These are phyloP conservation scores for Oryza meridionalis DNA, from an alignment of 176 grass and related monocot genomes.

Conservation along the genomic window DNA sequence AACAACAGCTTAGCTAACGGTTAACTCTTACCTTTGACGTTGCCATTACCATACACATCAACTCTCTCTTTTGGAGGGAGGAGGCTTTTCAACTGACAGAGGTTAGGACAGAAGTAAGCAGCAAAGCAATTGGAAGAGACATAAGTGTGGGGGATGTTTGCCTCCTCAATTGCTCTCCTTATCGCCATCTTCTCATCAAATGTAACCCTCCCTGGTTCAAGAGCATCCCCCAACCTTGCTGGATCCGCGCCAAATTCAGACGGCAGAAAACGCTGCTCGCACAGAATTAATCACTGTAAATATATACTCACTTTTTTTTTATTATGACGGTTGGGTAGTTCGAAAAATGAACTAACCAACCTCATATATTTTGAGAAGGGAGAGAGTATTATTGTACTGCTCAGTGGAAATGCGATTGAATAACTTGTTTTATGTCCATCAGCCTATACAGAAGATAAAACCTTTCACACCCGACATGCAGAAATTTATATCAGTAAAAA, in stretches of 20 bases:
- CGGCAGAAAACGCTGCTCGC: slow-evolving; percentile 57
- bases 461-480: no score
- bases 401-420: no score
- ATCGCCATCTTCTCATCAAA: slow-evolving; percentile 59
- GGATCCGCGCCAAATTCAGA: slow-evolving; percentile 75
- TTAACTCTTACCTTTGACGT: slow-evolving; percentile 41
- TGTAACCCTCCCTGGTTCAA: slow-evolving; percentile 44
- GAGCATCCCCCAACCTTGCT: slow-evolving; percentile 50
- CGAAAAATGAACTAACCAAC: no score
- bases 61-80: slow-evolving; percentile 63
- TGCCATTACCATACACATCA: slow-evolving; percentile 45
- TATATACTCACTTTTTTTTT: no score
- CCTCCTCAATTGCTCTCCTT: slow-evolving; percentile 57
- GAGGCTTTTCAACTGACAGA: slow-evolving; percentile 40
- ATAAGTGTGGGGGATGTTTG: slow-evolving; percentile 61
- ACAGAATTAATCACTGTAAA: no score
- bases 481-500: no score
- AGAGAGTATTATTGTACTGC: no score
- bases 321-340: no score
- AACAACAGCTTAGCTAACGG: no score
- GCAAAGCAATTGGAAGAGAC: slow-evolving; percentile 58
- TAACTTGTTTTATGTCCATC: no score
- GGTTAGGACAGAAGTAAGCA: slow-evolving; percentile 27
- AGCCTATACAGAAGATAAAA: no score
- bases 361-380: no score